Evolutionary conservation across 2,329 filamentous ascomycete genomes (phyloP), one percentile per base, ranked within the genome.

Genomic region (Cadophora luteo-olivacea): DNA sequence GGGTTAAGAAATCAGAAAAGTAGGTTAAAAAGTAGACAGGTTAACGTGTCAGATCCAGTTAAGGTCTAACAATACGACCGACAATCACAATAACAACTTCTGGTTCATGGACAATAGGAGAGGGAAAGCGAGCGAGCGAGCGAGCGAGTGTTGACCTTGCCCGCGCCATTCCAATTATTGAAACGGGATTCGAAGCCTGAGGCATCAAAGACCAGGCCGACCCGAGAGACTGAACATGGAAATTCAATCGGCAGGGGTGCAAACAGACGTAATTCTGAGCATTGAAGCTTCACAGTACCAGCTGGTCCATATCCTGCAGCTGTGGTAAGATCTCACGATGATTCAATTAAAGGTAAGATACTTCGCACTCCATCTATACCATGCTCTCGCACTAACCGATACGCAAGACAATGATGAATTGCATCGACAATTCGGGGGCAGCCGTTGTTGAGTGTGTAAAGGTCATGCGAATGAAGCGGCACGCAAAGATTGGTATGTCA

Each of bases 381-480:
- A 33, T 1, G 45, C 2, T 16, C 32, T 22, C 9, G 25, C 41
- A 38, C 66, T 67, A 49, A 70, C 33, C 2, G 2, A 16, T 41
- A 62, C 6, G 6, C 32, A 41, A 97, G 96, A 92, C 94, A 80
- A 93, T 99, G 89, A 88, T 99, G 77, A 97, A 96, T 84, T 98
- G 96, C 90, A 98, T 99, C 89, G 96, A 99, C 91, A 99, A 79
- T 86, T 98, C 96, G 73, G 96, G 96, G 80, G 96, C 96, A 75
- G 94, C 96, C 77, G 86, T 99, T 74, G 96, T 98, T 83, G 96
- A 99, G 84, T 99, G 96, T 84, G 92, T 92, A 80, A 91, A 95
- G 80, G 92, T 98, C 72, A 85, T 99, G 77, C 93, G 93, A 78
- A 96, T 95, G 84, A 97, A 97, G 84, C 85, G 89, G 74, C 89